Evolutionary conservation across 306 rosid genomes (phyloP), one percentile per base, ranked within the genome.

Genomic region (Gleditsia sinensis): DNA sequence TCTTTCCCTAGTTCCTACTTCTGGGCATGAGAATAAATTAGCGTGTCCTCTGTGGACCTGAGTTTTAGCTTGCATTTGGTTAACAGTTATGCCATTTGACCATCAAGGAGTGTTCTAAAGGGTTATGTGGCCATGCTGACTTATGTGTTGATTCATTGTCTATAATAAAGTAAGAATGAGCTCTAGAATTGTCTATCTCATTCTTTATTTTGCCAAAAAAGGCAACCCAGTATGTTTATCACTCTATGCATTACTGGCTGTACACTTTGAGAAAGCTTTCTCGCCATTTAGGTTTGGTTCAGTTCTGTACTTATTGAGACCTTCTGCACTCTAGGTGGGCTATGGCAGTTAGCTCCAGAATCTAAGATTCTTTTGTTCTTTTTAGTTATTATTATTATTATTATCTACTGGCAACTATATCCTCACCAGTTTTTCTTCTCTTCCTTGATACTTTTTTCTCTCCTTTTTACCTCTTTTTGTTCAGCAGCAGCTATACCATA

Each of bases 51-150:
- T 63, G 10, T 13, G 19, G 50, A 62, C 46, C 40, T 40, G 40
- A 51, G 16, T 62, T 71, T 62, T 64, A 36, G 56, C 5, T 69
- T 48, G 76, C n/a, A 77, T 25, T 39, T 17, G 20, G 49, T 42
- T 39, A 25, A 9, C 16, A 32, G 34, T 64, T 53, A 51, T 39
- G 67, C 69, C 16, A 48, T 46, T 69, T 33, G 63, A 48, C 28
- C 17, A 43, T 3, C 14, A 12, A 17, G 49, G 49, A 46, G 53
- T 46, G 7, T 36, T 36, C 40, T n/a, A n/a, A n/a, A n/a, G n/a
- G n/a, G n/a, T 36, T 36, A 1, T 1, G 1, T 46, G 51, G 51
- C 51, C 5, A 16, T 46, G 51, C 8, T 12, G 3, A 5, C 0
- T 46, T 14, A 2, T 8, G 4, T 46, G 51, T 46, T 46, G 8